Conservation (phyloP, 176 grass and related monocot genomes). For the Cenchrus fungigraminus region DNA sequence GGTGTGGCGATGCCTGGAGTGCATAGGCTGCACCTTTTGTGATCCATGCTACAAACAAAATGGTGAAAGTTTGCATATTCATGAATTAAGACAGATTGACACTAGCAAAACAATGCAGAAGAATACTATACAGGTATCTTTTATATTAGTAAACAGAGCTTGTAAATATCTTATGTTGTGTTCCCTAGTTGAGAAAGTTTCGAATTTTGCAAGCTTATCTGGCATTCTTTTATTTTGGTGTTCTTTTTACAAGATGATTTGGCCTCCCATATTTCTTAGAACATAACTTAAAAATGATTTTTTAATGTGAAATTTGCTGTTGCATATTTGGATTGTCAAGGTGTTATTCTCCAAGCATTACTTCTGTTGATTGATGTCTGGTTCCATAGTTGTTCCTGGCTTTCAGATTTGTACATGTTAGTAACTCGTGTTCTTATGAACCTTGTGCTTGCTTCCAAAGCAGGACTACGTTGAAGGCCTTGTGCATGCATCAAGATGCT, state of each 20-base stretch:
- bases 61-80: slow-evolving; percentile 66
- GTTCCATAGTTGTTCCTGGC: slow-evolving; percentile 16
- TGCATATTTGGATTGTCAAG: background rate
- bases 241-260: background rate
- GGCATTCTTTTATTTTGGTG: slow-evolving; percentile 7
- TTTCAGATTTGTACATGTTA: slow-evolving; percentile 21
- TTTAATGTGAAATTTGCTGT: background rate
- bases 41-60: slow-evolving; percentile 69
- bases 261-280: background rate
- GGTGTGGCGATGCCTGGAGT: slow-evolving; percentile 71
- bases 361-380: background rate
- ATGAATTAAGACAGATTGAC: slow-evolving; percentile 59
- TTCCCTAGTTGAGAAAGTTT: background rate
- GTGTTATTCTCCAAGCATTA: slow-evolving; percentile 13
- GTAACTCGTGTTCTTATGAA: background rate
- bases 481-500: slow-evolving; percentile 78
- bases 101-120: background rate
- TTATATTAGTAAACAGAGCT: background rate
- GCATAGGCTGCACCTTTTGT: slow-evolving; percentile 66
- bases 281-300: background rate
- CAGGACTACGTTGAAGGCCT: slow-evolving; percentile 68
- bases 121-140: slow-evolving; percentile 48
- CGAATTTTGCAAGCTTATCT: background rate
- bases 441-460: slow-evolving; percentile 44
- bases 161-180: slow-evolving; percentile 21